Conservation (phyloP, 2,329 filamentous ascomycete species). For the Sporothrix euskadiensis region DNA sequence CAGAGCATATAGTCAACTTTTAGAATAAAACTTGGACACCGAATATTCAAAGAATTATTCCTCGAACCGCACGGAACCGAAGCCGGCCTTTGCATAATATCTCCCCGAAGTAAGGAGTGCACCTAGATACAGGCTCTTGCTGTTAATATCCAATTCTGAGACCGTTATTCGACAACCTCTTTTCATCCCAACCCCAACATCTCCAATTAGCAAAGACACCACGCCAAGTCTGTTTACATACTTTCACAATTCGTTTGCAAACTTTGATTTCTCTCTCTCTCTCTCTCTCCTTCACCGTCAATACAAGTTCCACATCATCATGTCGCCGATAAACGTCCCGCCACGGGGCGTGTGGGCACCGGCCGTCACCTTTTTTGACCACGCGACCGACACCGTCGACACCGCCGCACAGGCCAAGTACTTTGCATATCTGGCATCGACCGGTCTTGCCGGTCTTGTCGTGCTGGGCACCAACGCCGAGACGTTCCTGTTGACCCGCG, state of each 20-base stretch:
- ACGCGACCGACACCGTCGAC: slow-evolving; percentile 37
- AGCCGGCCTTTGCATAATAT: neutral
- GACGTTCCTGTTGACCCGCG: slow-evolving; percentile 40
- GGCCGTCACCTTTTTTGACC: slow-evolving; percentile 41
- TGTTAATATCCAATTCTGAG: neutral
- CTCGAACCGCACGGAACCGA: neutral
- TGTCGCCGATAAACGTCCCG: slow-evolving; percentile 30
- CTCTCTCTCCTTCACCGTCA: neutral
- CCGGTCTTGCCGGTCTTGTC: slow-evolving; percentile 38
- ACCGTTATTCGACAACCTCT: no score
- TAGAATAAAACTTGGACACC: neutral
- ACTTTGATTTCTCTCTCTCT: no score
- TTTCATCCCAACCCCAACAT: neutral
- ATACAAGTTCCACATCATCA: no score
- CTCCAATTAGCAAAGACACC: neutral
- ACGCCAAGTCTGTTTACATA: neutral
- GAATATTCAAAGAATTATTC: neutral
- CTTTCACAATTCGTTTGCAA: neutral
- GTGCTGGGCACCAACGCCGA: slow-evolving; percentile 42
- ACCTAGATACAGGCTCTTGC: neutral
- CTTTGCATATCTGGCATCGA: slow-evolving; percentile 38
- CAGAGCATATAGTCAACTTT: neutral
- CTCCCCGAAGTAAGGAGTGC: no score
- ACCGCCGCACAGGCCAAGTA: slow-evolving; percentile 37
- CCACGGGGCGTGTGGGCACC: slow-evolving; percentile 40